Evolutionary conservation across 192 early-diverging fungal genomes (phyloP), one percentile per base, ranked within the genome.

Genomic region (Rhizoclosmatium sp.): DNA sequence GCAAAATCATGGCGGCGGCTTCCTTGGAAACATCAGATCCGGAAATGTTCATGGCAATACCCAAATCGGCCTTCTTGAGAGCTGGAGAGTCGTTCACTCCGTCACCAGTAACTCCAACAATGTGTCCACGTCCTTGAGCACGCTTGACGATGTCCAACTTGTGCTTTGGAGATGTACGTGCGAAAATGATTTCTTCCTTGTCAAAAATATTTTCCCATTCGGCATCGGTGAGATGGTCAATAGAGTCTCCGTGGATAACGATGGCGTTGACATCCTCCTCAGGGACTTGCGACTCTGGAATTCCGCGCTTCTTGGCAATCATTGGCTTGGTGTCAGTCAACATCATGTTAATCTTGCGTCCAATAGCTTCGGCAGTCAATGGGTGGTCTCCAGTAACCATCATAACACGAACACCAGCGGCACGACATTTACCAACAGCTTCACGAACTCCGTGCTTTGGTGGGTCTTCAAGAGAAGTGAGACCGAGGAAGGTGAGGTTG

Each of bases 351-450:
- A 96, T 95, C 82, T 95, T 94, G 78, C 94, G 92, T 2, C 90
- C 95, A 78, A 98, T 93, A 4, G 93, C 95, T 65, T 96, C 96
- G 12, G 95, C 96, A 3, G 97, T 98, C 78, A 96, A 87, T 65
- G 95, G 94, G 80, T 97, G 93, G 84, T 98, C 97, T 81, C 96
- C 97, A 44, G 97, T 99, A n/a, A 99, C 92, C 96, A 99, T 97
- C 80, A 98, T 90, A 41, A 97, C 94, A 80, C 95, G 93, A 81
- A 99, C 95, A 65, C 97, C 97, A 3, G 97, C 97, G 40, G 81
- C 78, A 61, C 94, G 91, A 81, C 94, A 94, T 40, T 90, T 86
- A n/a, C 93, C 93, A 73, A 99, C 93, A n/a, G 96, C 96, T 81
- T 96, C 93, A 80, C 93, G 92, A 19, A 99, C 96, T 59, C 94